Percentiles rank a stretch among this genome's conserved stretches.
phyloP scores from a whole-genome alignment of 2,329 filamentous ascomycete species.

The Macrophomina pseudophaseolina region DNA sequence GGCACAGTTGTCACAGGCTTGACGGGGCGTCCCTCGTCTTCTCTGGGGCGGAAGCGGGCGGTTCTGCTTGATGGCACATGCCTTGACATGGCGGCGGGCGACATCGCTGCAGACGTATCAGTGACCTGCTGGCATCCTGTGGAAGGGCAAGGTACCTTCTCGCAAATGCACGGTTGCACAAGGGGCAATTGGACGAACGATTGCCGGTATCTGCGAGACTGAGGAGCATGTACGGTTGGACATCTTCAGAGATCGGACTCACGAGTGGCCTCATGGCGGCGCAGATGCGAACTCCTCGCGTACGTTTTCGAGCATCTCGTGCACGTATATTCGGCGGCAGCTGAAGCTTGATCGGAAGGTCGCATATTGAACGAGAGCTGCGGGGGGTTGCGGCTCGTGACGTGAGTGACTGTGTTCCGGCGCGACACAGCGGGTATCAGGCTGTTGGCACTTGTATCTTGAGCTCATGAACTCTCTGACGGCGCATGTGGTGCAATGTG shows the following conservation, averaged over 20 bases:
- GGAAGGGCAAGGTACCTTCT: conserved; percentile 21
- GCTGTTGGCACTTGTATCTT: too few species aligned
- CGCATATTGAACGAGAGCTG: too few species aligned
- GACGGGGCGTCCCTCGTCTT: conserved; percentile 24
- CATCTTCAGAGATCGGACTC: neutral
- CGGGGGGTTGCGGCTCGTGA: too few species aligned
- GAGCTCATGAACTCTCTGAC: too few species aligned
- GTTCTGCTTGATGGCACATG: conserved; percentile 18
- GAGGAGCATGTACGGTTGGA: neutral
- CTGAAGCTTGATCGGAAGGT: too few species aligned
- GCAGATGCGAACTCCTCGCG: conserved; percentile 25
- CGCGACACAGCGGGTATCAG: too few species aligned
- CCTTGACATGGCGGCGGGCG: conserved; percentile 26
- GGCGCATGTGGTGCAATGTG: too few species aligned
- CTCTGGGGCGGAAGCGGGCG: neutral
- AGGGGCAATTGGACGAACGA: conserved; percentile 8
- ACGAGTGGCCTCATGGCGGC: conserved; percentile 28
- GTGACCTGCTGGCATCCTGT: neutral
- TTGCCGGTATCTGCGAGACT: conserved; percentile 3
- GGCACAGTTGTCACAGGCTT: conserved; percentile 25
- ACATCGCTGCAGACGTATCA: conserved; percentile 23
- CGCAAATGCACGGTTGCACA: conserved; percentile 23
- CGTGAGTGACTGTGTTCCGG: too few species aligned
- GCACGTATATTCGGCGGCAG: neutral
- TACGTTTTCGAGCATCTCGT: conserved; percentile 17